Percentiles rank a stretch among this genome's conserved stretches.
Evolutionary conservation across 257 asterid genomes (phyloP).

Genomic region (Salvia hispanica): DNA sequence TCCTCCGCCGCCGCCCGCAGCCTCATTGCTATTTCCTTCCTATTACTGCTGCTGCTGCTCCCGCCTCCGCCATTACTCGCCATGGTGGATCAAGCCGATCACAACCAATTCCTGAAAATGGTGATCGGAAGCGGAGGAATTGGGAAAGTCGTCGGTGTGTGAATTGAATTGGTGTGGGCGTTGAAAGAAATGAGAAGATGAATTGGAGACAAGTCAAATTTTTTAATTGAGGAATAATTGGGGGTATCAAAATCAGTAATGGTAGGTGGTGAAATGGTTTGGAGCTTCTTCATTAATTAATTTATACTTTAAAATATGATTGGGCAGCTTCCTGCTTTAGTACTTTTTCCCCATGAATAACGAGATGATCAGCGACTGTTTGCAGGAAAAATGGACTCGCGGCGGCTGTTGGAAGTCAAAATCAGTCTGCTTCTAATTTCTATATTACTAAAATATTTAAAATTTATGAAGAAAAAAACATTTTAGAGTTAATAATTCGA

Average conservation of each 20-base stretch:
- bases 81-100: slow-evolving; percentile 16
- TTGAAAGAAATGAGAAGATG: slow-evolving; percentile 4
- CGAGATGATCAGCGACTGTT: not conserved
- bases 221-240: not conserved
- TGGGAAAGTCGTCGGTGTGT: not conserved
- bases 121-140: not conserved
- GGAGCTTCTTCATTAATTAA: not conserved
- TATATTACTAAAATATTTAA: too few relatives aligned
- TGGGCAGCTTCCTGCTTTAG: not conserved
- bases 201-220: slow-evolving; percentile 30
- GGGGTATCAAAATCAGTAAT: slow-evolving; percentile 5
- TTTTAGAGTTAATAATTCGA: too few relatives aligned
- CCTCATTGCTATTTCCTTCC: slow-evolving; percentile 60
- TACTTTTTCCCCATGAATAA: too few relatives aligned
- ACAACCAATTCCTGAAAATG: slow-evolving; percentile 17
- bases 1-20: slow-evolving; percentile 67
- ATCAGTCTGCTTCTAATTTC: not conserved
- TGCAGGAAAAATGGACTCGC: not conserved
- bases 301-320: not conserved
- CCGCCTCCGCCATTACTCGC: slow-evolving; percentile 36
- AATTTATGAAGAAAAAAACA: too few relatives aligned
- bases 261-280: slow-evolving; percentile 27
- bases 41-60: slow-evolving; percentile 25
- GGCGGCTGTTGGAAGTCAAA: slow-evolving; percentile 13
- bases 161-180: slow-evolving; percentile 7